Conservation (phyloP, 805 yeast species). For the Torulaspora maleeae region DNA sequence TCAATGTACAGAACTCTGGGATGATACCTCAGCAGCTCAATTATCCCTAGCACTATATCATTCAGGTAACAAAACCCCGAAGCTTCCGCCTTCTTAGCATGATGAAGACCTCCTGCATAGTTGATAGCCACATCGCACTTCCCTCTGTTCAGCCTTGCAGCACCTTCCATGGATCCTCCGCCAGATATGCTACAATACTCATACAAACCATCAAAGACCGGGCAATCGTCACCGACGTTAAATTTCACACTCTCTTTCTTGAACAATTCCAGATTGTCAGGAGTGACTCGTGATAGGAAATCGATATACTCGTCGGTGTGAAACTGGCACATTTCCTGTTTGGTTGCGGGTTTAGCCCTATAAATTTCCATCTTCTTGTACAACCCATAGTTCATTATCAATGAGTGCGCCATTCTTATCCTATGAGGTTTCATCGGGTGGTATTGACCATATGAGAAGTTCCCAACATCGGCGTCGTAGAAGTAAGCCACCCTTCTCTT, state of each 20-base stretch:
- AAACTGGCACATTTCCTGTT: conserved; percentile 96
- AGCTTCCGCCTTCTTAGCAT: conserved; percentile 92
- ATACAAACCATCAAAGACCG: conserved; percentile 90
- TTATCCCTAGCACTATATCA: conserved; percentile 85
- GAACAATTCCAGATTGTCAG: conserved; percentile 84
- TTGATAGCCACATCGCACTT: conserved; percentile 92
- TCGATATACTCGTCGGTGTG: conserved; percentile 97
- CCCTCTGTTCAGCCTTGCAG: conserved; percentile 76
- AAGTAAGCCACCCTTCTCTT: conserved; percentile 65
- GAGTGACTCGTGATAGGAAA: conserved; percentile 83
- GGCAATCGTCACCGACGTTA: conserved; percentile 92
- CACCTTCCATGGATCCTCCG: conserved; percentile 93
- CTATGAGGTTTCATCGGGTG: conserved; percentile 99
- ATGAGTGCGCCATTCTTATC: conserved; percentile 96
- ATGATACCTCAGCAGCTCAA: conserved; percentile 80
- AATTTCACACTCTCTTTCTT: conserved; percentile 83
- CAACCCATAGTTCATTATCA: conserved; percentile 94
- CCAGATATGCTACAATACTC: conserved; percentile 85
- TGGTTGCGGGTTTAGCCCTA: conserved; percentile 95
- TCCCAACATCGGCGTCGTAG: conserved; percentile 91
- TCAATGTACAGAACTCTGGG: conserved; percentile 91
- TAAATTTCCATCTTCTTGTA: conserved; percentile 96
- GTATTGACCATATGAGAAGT: conserved; percentile 96
- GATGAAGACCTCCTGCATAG: conserved; percentile 96
- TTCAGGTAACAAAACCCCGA: conserved; percentile 93